Base-by-base conservation (phyloP, 495 filamentous ascomycete species). In the Tuber brumale region DNA sequence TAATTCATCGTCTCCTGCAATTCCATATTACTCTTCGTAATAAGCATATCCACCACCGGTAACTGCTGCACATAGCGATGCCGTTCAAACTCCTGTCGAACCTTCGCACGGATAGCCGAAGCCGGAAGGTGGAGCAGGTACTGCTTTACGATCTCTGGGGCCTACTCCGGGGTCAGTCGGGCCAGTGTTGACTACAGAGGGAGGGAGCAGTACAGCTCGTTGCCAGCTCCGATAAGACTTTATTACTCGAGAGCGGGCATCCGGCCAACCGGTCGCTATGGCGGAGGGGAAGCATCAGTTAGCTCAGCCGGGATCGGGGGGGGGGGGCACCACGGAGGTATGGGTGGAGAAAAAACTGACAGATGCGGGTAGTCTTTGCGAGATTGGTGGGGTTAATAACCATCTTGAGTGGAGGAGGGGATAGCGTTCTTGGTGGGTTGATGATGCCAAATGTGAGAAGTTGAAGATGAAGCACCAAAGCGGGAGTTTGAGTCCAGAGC, bases 1-100 rank as follows among this genome's bases (percentile, higher is more conserved):
- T 91, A 99, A 86, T 98, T 99, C 87, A 98, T 89, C 48, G 94
- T 98, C 89, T 99, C 95, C 94, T 99, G 95, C 82, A 90, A 97
- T 86, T 99, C 95, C 81, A 90, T 87, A 83, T 97, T 90, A 83
- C 92, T 94, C 84, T 97, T 90, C 82, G 92, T 90, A 46, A 99
- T 85, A 72, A 99, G 86, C 81, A 97, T 90, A 84, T 99, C 96
- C 76, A 97, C 90, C 5, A 93, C 92, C 23, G 87, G 87, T 69
- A 98, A 85, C 86, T 98, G 94, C 83, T 91, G 92, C 70, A 97
- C 94, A 83, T 91, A 97, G 87, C 95, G 88, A 86, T 97, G 91
- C 85, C 94, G 89, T 86, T 99, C 95, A 85, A 99, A 99, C 83
- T 99, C 95, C 85, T 98, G 94, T 81, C 95, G 90, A 83, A 98